Evolutionary conservation across 2,329 filamentous ascomycete species (phyloP).

Genomic region (Fusarium goolgardi): DNA sequence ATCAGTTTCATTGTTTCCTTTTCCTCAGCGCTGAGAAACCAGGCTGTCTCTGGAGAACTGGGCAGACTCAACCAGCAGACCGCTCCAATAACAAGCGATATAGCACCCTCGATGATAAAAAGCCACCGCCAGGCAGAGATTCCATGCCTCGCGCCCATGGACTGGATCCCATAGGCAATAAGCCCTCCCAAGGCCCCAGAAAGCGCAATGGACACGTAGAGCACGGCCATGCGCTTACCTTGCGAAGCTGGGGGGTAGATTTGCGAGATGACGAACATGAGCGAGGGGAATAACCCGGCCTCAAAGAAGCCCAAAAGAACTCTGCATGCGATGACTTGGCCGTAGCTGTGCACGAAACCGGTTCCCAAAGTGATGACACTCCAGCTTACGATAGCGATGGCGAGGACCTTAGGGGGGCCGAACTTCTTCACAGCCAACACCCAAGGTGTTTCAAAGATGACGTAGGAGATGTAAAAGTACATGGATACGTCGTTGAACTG

Average conservation of each 20-base stretch:
- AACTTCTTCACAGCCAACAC: constrained; percentile 51
- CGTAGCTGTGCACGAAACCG: constrained; percentile 48
- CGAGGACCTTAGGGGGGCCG: constrained; percentile 43
- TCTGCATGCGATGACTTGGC: constrained; percentile 44
- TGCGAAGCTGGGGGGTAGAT: constrained; percentile 21
- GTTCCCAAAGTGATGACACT: constrained; percentile 49
- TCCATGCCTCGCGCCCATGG: constrained; percentile 58
- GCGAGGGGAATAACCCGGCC: constrained; percentile 51
- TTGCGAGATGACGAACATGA: constrained; percentile 33
- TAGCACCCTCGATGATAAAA: constrained; percentile 59
- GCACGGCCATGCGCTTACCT: constrained; percentile 49
- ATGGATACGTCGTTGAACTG: constrained; percentile 51
- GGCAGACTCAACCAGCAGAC: constrained; percentile 57
- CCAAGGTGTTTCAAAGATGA: constrained; percentile 49
- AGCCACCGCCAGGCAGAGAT: constrained; percentile 64
- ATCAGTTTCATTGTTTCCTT: constrained; percentile 47
- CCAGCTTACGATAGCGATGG: constrained; percentile 51
- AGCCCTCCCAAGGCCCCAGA: constrained; percentile 50
- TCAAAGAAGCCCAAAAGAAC: constrained; percentile 53
- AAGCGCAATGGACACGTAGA: constrained; percentile 49
- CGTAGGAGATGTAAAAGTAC: constrained; percentile 50
- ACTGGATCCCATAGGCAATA: constrained; percentile 50
- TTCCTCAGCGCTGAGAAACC: constrained; percentile 58
- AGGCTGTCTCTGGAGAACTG: constrained; percentile 58
- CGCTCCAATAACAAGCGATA: constrained; percentile 49